A percentile compares a stretch with the other conserved stretches of the same genome.
These are phyloP conservation scores for Alnus rubra DNA, from an alignment of 306 rosid species.

Conservation along the genomic window DNA sequence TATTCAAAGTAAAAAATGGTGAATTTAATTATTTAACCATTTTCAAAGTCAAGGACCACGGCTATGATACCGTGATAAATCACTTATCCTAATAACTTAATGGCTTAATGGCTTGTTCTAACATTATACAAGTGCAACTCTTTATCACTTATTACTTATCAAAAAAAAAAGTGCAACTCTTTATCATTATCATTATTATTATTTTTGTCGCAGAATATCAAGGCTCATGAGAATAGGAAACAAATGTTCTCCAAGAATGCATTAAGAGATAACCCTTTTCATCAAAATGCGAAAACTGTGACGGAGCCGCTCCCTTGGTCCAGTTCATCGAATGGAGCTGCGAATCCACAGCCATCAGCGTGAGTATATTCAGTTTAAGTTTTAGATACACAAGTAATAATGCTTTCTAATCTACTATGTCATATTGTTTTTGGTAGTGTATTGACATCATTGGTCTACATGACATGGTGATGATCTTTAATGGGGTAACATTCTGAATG, in stretches of 20 bases:
- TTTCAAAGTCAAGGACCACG: too few relatives aligned
- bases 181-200: conserved; percentile 1
- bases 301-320: conserved; percentile 93
- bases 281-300: conserved; percentile 54
- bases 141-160: too few relatives aligned
- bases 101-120: background rate
- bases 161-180: conserved; percentile 6
- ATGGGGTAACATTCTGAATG: background rate
- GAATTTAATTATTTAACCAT: too few relatives aligned
- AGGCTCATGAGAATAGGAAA: conserved; percentile 90
- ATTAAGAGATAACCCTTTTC: conserved; percentile 70
- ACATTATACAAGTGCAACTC: background rate
- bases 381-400: background rate
- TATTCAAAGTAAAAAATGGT: too few relatives aligned
- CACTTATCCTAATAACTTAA: too few relatives aligned
- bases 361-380: conserved; percentile 36
- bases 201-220: conserved; percentile 58
- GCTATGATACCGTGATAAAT: too few relatives aligned
- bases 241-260: conserved; percentile 78
- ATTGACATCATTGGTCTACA: background rate
- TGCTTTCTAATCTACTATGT: background rate
- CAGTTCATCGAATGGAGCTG: conserved; percentile 47
- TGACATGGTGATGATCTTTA: background rate
- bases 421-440: background rate
- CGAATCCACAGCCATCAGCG: conserved; percentile 48